phyloP scores from a whole-genome alignment of 345 rosid genomes.

The Laguncularia racemosa region DNA sequence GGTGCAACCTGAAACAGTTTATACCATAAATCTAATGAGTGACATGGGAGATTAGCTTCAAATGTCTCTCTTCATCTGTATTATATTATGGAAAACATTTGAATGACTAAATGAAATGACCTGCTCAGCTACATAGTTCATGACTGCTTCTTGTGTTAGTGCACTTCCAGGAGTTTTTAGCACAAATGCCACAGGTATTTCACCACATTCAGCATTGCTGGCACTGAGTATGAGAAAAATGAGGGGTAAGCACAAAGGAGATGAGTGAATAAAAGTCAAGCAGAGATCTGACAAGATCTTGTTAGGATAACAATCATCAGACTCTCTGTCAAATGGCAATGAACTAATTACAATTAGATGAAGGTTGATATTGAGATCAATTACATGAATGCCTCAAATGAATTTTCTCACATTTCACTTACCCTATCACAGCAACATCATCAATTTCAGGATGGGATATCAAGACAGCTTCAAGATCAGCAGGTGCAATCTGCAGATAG shows the following conservation, averaged over 20 bases:
- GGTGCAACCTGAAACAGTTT: slow-evolving; percentile 56
- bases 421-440: slow-evolving; percentile 76
- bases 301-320: too few relatives aligned
- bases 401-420: slow-evolving; percentile 11
- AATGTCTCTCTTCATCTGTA: neutral
- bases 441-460: slow-evolving; percentile 62
- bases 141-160: slow-evolving; percentile 39
- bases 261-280: too few relatives aligned
- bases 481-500: slow-evolving; percentile 68
- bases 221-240: slow-evolving; percentile 25
- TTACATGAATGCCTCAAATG: neutral
- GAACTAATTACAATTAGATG: slow-evolving; percentile 1
- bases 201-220: slow-evolving; percentile 46
- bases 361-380: too few relatives aligned
- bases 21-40: neutral
- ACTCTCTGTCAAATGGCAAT: too few relatives aligned
- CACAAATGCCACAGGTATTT: slow-evolving; percentile 82
- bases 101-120: slow-evolving; percentile 14
- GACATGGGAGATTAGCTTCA: neutral
- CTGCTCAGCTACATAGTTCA: slow-evolving; percentile 52
- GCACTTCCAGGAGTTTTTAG: slow-evolving; percentile 43
- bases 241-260: neutral
- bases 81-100: neutral
- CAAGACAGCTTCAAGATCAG: slow-evolving; percentile 73
- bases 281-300: too few relatives aligned